These are phyloP conservation scores for Avena atlantica DNA, from an alignment of 176 grass and related monocot species.

Conservation along the genomic window DNA sequence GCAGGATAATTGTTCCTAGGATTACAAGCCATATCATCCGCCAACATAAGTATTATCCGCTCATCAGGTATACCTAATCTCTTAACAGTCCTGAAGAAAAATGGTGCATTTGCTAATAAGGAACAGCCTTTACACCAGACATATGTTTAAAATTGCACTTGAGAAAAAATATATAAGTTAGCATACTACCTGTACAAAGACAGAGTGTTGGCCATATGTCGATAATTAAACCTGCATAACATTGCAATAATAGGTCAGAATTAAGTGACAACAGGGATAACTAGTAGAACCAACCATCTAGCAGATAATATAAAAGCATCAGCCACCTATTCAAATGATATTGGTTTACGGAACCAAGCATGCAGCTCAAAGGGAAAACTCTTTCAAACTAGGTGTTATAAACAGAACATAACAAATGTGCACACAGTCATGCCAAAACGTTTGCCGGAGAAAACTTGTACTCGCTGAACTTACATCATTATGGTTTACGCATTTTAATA, in stretches of 20 bases:
- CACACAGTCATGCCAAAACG: background rate
- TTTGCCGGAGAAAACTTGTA: background rate
- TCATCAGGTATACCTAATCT: conserved; percentile 96
- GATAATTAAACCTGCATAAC: conserved; percentile 90
- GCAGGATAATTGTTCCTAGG: conserved; percentile 94
- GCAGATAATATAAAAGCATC: conserved; percentile 26
- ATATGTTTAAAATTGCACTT: background rate
- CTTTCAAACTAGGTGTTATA: background rate
- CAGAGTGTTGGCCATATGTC: conserved; percentile 96
- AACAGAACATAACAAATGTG: conserved; percentile 12
- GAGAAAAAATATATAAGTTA: conserved; percentile 10
- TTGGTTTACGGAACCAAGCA: background rate
- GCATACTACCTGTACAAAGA: conserved; percentile 82
- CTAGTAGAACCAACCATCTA: background rate
- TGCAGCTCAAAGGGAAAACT: background rate
- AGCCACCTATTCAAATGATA: conserved; percentile 21
- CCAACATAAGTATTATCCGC: conserved; percentile 97
- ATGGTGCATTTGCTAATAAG: conserved; percentile 17
- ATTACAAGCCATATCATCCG: conserved; percentile 98
- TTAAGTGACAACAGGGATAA: background rate
- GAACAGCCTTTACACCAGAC: background rate
- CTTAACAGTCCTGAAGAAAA: conserved; percentile 84
- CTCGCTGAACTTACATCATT: background rate
- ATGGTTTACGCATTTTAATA: background rate
- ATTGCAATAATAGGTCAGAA: conserved; percentile 12